phyloP scores from a whole-genome alignment of 129 eudicot genomes.

The Pseudognaphalium luteoalbum region DNA sequence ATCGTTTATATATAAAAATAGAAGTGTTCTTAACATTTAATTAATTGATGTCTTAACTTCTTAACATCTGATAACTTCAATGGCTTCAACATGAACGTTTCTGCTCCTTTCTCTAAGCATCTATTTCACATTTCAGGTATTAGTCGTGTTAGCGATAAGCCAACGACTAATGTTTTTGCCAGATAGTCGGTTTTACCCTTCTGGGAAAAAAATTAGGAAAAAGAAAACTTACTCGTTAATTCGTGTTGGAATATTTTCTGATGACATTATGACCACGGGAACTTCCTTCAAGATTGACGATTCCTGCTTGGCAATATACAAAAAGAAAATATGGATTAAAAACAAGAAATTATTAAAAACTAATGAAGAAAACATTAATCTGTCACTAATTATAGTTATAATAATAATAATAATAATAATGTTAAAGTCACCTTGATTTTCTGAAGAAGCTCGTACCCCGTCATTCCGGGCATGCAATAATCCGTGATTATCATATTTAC shows the following conservation, averaged over 20 bases:
- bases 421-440: constrained; percentile 58
- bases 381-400: too few relatives aligned
- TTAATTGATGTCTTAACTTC: constrained; percentile 57
- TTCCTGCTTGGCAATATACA: constrained; percentile 43
- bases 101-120: constrained; percentile 84
- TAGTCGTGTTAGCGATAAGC: background rate
- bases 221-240: constrained; percentile 49
- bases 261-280: constrained; percentile 84
- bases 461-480: constrained; percentile 92
- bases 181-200: too few relatives aligned
- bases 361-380: too few relatives aligned
- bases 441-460: constrained; percentile 82
- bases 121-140: constrained; percentile 24
- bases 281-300: constrained; percentile 68
- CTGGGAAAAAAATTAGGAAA: too few relatives aligned
- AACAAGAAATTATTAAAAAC: too few relatives aligned
- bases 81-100: constrained; percentile 80
- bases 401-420: too few relatives aligned
- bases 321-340: too few relatives aligned
- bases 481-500: constrained; percentile 78
- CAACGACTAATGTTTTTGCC: too few relatives aligned
- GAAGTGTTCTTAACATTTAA: constrained; percentile 24
- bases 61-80: constrained; percentile 64
- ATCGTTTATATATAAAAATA: background rate
- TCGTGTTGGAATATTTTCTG: constrained; percentile 76